Evolutionary conservation across 306 rosid species (phyloP).

Genomic region (Dryas drummondii): DNA sequence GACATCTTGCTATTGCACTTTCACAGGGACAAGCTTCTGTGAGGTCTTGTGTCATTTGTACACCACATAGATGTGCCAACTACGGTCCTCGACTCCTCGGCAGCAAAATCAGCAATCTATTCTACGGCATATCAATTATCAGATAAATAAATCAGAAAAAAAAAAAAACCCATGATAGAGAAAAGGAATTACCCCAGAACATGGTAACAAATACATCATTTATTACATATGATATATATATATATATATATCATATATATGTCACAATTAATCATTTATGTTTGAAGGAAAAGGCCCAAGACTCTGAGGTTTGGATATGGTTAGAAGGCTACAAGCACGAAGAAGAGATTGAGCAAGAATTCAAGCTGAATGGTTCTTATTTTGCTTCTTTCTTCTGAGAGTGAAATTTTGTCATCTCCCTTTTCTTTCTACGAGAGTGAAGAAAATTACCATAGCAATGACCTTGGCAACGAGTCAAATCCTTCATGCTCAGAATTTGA

Average conservation of each 20-base stretch:
- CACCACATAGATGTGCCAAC: slow-evolving; percentile 21
- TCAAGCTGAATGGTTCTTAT: not conserved
- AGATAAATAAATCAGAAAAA: not conserved
- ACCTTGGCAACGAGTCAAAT: slow-evolving; percentile 49
- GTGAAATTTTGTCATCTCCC: not conserved
- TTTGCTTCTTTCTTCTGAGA: not conserved
- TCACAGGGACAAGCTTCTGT: not conserved
- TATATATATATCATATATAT: not conserved
- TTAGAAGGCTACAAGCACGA: not conserved
- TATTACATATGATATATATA: too few species aligned
- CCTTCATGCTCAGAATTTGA: slow-evolving; percentile 50
- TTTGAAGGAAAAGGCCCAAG: not conserved
- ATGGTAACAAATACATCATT: not conserved
- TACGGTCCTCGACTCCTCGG: slow-evolving; percentile 23
- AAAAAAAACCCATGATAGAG: too few species aligned
- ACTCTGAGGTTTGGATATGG: not conserved
- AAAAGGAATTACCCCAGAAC: not conserved
- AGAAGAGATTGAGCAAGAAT: not conserved
- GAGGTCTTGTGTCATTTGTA: slow-evolving; percentile 23
- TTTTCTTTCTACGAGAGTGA: slow-evolving; percentile 16
- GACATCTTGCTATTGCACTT: not conserved
- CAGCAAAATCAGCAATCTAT: slow-evolving; percentile 27
- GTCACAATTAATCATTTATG: not conserved
- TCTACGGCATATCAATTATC: slow-evolving; percentile 34
- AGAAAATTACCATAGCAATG: slow-evolving; percentile 73